phyloP scores from a whole-genome alignment of 345 rosid genomes.

The Orychophragmus violaceus region DNA sequence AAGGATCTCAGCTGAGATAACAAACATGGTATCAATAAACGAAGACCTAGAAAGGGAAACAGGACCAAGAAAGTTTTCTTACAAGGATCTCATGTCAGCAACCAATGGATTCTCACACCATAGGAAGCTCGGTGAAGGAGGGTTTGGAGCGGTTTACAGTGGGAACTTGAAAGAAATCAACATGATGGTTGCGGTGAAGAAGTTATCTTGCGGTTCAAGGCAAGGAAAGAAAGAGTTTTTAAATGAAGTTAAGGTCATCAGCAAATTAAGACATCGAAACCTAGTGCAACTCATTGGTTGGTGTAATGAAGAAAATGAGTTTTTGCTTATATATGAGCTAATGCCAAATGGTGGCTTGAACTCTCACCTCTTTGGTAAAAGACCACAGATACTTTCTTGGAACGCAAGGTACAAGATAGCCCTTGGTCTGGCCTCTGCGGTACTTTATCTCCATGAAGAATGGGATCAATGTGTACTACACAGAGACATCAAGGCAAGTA shows the following conservation, averaged over 20 bases:
- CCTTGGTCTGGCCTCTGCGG: conserved; percentile 30
- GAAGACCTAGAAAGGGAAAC: conserved; percentile 38
- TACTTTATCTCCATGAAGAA: conserved; percentile 38
- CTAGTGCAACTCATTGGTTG: conserved; percentile 40
- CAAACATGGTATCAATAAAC: conserved; percentile 22
- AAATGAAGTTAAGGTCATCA: conserved; percentile 36
- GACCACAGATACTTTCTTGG: conserved; percentile 25
- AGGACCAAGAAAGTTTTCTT: conserved; percentile 38
- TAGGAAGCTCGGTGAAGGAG: conserved; percentile 43
- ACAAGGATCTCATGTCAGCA: conserved; percentile 29
- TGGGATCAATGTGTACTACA: conserved; percentile 42
- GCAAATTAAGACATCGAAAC: conserved; percentile 37
- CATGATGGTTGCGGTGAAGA: conserved; percentile 39
- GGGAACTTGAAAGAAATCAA: conserved; percentile 27
- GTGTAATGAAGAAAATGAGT: conserved; percentile 39
- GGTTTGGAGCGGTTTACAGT: conserved; percentile 13
- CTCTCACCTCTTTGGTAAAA: conserved; percentile 31
- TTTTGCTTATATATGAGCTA: conserved; percentile 34
- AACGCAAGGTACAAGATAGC: conserved; percentile 28
- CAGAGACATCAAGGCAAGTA: conserved; percentile 37
- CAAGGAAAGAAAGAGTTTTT: conserved; percentile 43
- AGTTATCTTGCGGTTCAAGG: conserved; percentile 30
- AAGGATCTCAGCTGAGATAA: neutral
- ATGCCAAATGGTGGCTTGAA: conserved; percentile 39
- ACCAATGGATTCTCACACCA: conserved; percentile 34